A percentile compares a stretch with the other conserved stretches of the same genome.
Evolutionary conservation across 345 rosid genomes (phyloP).

Genomic region (Hibiscus trionum): DNA sequence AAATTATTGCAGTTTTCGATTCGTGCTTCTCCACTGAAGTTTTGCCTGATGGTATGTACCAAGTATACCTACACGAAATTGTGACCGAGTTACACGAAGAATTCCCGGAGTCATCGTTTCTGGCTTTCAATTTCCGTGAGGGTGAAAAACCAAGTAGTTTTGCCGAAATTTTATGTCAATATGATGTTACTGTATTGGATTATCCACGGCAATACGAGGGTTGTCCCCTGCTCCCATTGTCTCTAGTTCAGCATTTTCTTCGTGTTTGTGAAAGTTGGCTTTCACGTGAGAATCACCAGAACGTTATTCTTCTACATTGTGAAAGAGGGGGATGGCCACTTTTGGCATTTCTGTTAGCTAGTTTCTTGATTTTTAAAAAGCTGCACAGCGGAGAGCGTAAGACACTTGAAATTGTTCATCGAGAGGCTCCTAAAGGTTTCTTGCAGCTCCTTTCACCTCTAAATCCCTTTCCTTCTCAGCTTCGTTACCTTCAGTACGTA

Average conservation of each 20-base stretch:
- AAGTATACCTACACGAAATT: slow-evolving; percentile 63
- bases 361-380: slow-evolving; percentile 76
- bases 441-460: slow-evolving; percentile 88
- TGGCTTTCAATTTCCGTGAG: slow-evolving; percentile 84
- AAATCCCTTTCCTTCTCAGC: slow-evolving; percentile 93
- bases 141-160: slow-evolving; percentile 75
- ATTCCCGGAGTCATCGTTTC: slow-evolving; percentile 69
- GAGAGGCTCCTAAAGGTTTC: slow-evolving; percentile 92
- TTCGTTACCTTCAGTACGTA: slow-evolving; percentile 92
- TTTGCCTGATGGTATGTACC: slow-evolving; percentile 56
- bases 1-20: slow-evolving; percentile 64
- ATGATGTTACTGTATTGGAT: slow-evolving; percentile 82
- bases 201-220: slow-evolving; percentile 95
- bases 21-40: slow-evolving; percentile 94
- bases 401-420: slow-evolving; percentile 85
- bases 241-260: slow-evolving; percentile 85
- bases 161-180: slow-evolving; percentile 58
- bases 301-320: slow-evolving; percentile 76
- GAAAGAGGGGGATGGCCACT: slow-evolving; percentile 99
- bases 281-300: slow-evolving; percentile 57
- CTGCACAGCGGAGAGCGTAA: slow-evolving; percentile 70
- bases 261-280: slow-evolving; percentile 89
- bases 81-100: slow-evolving; percentile 71
- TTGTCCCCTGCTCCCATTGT: slow-evolving; percentile 81
- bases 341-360: slow-evolving; percentile 73